Evolutionary conservation across 345 rosid genomes (phyloP).

Genomic region (Physaria fendleri): DNA sequence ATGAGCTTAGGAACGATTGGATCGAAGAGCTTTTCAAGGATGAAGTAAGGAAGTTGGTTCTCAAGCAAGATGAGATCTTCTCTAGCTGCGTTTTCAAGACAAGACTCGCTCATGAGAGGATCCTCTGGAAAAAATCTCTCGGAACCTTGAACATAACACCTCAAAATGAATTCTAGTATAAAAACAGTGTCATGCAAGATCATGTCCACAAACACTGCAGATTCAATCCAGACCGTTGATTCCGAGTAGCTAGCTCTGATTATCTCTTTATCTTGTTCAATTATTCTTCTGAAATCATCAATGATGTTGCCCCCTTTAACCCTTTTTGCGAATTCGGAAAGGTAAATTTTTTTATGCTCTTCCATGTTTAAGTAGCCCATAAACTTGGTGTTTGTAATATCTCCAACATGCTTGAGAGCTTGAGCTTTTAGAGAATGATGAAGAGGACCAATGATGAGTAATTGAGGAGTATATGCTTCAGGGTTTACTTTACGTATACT

Average conservation of each 20-base stretch:
- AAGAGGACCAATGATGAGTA: no score
- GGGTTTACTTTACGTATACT: no score
- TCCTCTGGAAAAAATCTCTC: not conserved
- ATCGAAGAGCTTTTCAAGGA: slow-evolving; percentile 6
- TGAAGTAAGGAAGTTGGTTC: slow-evolving; percentile 26
- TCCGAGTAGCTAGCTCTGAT: slow-evolving; percentile 14
- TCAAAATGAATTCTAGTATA: not conserved
- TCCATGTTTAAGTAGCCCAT: slow-evolving; percentile 5
- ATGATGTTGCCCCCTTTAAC: not conserved
- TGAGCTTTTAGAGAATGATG: no score
- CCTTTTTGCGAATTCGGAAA: not conserved
- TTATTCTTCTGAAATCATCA: not conserved
- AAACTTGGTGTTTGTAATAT: not conserved
- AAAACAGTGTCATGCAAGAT: slow-evolving; percentile 13
- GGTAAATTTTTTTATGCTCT: not conserved
- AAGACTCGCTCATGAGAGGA: not conserved
- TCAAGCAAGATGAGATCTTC: slow-evolving; percentile 17
- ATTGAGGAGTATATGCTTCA: no score
- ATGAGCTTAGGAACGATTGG: not conserved
- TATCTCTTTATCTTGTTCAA: not conserved
- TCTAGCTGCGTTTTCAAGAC: not conserved
- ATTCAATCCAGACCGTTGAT: not conserved
- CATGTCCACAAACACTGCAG: not conserved
- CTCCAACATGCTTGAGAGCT: no score
- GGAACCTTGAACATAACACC: fast-evolving